Evolutionary conservation across 1,284 basidiomycete genomes (phyloP).

Genomic region (Athelia psychrophila): DNA sequence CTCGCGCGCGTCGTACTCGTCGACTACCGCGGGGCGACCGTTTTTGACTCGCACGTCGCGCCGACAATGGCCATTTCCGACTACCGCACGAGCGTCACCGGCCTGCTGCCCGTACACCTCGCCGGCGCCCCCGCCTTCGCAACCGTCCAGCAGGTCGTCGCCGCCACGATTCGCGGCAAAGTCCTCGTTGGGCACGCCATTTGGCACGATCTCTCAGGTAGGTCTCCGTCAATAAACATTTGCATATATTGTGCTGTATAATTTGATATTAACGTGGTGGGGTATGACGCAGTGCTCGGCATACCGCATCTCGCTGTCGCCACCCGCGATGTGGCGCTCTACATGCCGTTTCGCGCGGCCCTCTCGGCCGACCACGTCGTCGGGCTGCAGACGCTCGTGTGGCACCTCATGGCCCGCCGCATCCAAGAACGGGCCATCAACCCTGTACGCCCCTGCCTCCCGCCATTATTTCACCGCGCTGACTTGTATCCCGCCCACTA

Average conservation of each 20-base stretch:
- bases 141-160: conserved; percentile 60
- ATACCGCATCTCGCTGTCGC: conserved; percentile 75
- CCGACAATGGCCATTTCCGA: conserved; percentile 73
- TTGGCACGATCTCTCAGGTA: conserved; percentile 78
- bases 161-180: conserved; percentile 58
- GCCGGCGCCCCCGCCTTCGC: conserved; percentile 52
- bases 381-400: conserved; percentile 73
- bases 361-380: conserved; percentile 61
- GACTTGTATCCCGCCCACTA: conserved; percentile 10
- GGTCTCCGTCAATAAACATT: conserved; percentile 11
- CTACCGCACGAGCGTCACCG: conserved; percentile 70
- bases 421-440: conserved; percentile 69
- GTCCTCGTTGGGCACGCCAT: conserved; percentile 71
- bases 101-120: conserved; percentile 61
- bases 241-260: too few species aligned
- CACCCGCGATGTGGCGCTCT: conserved; percentile 79
- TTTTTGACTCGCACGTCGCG: conserved; percentile 61
- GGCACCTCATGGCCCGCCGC: conserved; percentile 74
- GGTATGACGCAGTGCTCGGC: conserved; percentile 77
- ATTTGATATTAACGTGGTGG: conserved; percentile 10
- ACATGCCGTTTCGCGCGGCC: conserved; percentile 73
- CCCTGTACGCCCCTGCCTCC: conserved; percentile 47
- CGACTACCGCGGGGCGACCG: conserved; percentile 53
- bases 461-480: conserved; percentile 7
- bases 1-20: conserved; percentile 70